Base-by-base conservation (phyloP, 192 early-diverging fungal genomes). In the Paraglomus occultum region DNA sequence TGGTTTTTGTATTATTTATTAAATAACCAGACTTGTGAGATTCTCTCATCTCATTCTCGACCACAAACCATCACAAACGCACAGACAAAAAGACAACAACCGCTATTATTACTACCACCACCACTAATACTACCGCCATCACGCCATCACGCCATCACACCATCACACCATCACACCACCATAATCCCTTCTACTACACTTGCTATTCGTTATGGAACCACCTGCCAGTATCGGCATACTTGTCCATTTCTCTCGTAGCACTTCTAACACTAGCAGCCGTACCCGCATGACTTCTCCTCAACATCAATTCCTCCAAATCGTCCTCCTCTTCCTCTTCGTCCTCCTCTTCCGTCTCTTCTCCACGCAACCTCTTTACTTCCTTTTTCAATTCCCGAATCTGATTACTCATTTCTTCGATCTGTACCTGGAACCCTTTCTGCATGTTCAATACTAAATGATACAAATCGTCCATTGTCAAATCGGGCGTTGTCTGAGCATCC, bases 391-490 rank as follows among this genome's bases (percentile, higher is more conserved):
- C 64, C n/a, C 51, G 49, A 8, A 66, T 39, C 20, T 66, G 64
- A 12, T n/a, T 51, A 51, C 10, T 66, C 49, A 66, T 51, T n/a
- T 66, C 64, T 22, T 66, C 40, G 14, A 66, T 31, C 51, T 66
- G 64, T 51, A 51, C 49, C 51, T 66, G 48, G 20, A 66, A 66
- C n/a, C 64, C 64, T 11, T 66, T 66, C 42, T 51, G 64, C 49
- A 66, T 51, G n/a, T 66, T 66, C 1, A 66, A 23, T 10, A 66
- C 49, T 0, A 66, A 51, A 66, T 66, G 64, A 51, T 66, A 66
- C n/a, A 66, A 23, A 51, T 66, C 64, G 43, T 66, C 64, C 10
- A 66, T 66, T 7, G 49, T 66, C 14, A 66, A 51, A 18, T 66
- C 64, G 6, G 47, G 48, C 8, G 48, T 66, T 39, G 31, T 40